These are phyloP conservation scores for Solanum piurae DNA, from an alignment of 257 asterid species.

Conservation along the genomic window DNA sequence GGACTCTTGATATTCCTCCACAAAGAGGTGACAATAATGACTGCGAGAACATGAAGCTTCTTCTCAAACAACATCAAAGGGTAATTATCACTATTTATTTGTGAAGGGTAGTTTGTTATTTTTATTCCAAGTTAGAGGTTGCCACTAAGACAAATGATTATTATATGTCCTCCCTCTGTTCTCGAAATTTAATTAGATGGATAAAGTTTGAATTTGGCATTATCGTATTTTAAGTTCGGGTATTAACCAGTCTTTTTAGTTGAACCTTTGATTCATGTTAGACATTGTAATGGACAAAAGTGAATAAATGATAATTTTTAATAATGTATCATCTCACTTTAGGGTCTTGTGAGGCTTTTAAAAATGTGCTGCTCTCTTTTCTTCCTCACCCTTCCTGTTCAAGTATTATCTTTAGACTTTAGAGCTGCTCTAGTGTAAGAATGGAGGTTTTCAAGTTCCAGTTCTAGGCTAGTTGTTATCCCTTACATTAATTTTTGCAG, in stretches of 20 bases:
- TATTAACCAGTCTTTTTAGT: background rate
- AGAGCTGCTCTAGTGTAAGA: background rate
- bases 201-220: background rate
- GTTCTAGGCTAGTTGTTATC: background rate
- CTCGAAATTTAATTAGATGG: background rate
- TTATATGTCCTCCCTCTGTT: background rate
- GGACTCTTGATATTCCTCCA: slow-evolving; percentile 72
- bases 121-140: background rate
- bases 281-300: background rate
- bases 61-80: slow-evolving; percentile 86
- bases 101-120: background rate
- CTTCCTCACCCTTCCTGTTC: background rate
- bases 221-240: background rate
- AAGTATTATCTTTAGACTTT: background rate
- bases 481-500: slow-evolving; percentile 21
- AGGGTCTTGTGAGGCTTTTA: background rate
- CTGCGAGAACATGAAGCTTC: slow-evolving; percentile 98
- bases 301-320: background rate
- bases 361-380: background rate
- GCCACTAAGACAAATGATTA: background rate
- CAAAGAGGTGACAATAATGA: slow-evolving; percentile 91
- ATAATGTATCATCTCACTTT: background rate
- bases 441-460: background rate
- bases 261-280: background rate
- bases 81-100: slow-evolving; percentile 27